Percentiles rank a stretch among this genome's conserved stretches.
phyloP scores from a whole-genome alignment of 1,284 basidiomycete species.

The Leccinum pachyderme region DNA sequence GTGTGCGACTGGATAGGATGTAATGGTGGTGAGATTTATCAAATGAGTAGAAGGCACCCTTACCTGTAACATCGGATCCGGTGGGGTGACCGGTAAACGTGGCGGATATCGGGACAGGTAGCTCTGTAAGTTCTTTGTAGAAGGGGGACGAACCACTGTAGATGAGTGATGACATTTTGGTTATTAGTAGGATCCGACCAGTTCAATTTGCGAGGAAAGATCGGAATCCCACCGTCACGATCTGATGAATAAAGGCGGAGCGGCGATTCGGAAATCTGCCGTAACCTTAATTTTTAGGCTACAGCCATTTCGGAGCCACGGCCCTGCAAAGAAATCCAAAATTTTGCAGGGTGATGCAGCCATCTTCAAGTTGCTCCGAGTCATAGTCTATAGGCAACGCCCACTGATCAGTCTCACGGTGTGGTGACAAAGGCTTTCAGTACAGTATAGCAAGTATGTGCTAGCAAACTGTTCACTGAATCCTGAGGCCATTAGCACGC shows the following conservation, averaged over 20 bases:
- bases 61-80: background rate
- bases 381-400: too few relatives aligned
- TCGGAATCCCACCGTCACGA: background rate
- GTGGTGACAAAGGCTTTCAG: too few relatives aligned
- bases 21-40: background rate
- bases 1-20: constrained; percentile 37
- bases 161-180: constrained; percentile 20
- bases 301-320: too few relatives aligned
- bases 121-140: constrained; percentile 44
- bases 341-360: too few relatives aligned
- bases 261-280: background rate
- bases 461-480: too few relatives aligned
- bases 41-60: background rate
- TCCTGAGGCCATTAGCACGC: too few relatives aligned
- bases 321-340: too few relatives aligned
- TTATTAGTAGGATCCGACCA: background rate
- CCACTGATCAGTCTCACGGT: too few relatives aligned
- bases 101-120: constrained; percentile 36
- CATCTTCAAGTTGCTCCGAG: too few relatives aligned
- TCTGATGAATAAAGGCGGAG: background rate
- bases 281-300: too few relatives aligned
- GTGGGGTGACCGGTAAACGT: constrained; percentile 17
- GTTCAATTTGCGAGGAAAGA: background rate
- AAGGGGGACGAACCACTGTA: constrained; percentile 21
- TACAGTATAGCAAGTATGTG: too few relatives aligned